Conservation (phyloP, 805 yeast species). For the Wickerhamomyces mucosus region DNA sequence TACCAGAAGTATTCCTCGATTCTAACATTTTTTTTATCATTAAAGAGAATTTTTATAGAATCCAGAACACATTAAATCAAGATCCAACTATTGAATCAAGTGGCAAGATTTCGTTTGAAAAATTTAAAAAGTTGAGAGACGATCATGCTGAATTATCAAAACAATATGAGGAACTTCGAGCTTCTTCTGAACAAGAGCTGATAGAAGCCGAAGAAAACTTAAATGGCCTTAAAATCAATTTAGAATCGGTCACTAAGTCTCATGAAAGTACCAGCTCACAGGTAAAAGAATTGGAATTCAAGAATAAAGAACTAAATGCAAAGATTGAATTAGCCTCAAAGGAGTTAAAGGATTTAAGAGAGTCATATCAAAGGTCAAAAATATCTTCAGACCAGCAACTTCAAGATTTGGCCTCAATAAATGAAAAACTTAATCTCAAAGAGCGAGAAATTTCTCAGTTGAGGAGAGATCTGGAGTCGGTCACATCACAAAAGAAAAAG, state of each 20-base stretch:
- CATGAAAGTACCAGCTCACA: slow-evolving; percentile 8
- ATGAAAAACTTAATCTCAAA: slow-evolving; percentile 10
- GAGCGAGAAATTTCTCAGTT: slow-evolving; percentile 17
- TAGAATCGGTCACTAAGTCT: slow-evolving; percentile 7
- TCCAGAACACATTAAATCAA: slow-evolving; percentile 60
- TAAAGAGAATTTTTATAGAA: slow-evolving; percentile 59
- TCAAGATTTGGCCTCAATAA: slow-evolving; percentile 16
- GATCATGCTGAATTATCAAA: slow-evolving; percentile 27
- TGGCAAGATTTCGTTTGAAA: slow-evolving; percentile 51
- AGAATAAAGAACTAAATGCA: slow-evolving; percentile 14
- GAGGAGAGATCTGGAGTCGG: slow-evolving; percentile 18
- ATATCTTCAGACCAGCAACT: slow-evolving; percentile 25
- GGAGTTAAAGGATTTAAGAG: slow-evolving; percentile 19
- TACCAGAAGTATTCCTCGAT: slow-evolving; percentile 76
- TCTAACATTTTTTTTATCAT: slow-evolving; percentile 52
- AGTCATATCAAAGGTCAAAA: slow-evolving; percentile 24
- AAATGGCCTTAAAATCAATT: slow-evolving; percentile 7
- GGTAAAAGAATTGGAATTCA: slow-evolving; percentile 12
- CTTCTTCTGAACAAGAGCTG: slow-evolving; percentile 23
- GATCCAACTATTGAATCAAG: slow-evolving; percentile 71
- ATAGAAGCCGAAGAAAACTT: slow-evolving; percentile 16
- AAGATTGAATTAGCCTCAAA: slow-evolving; percentile 2
- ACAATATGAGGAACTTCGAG: slow-evolving; percentile 24
- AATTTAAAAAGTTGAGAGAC: slow-evolving; percentile 25
- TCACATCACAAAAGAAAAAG: slow-evolving; percentile 36